Percentiles rank a stretch among this genome's conserved stretches.
phyloP scores from a whole-genome alignment of 495 filamentous ascomycete genomes.

The Daldinia caldariorum region DNA sequence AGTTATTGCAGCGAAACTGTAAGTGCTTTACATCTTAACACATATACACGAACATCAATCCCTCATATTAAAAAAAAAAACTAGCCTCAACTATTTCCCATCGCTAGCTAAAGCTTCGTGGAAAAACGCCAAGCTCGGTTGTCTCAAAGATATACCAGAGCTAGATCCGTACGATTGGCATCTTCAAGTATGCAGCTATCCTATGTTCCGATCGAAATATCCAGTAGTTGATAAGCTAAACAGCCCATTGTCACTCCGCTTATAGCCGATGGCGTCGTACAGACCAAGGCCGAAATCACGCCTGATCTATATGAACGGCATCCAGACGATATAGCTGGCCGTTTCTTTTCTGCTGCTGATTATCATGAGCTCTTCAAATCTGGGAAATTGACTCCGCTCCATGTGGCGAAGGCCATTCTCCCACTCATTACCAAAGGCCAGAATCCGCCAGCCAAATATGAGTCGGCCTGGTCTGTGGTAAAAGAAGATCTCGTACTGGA shows the following conservation, averaged over 20 bases:
- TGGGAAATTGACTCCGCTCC: constrained; percentile 73
- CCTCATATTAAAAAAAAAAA: constrained; percentile 10
- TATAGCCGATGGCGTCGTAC: constrained; percentile 38
- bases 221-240: constrained; percentile 15
- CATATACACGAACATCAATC: neutral
- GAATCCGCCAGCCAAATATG: constrained; percentile 64
- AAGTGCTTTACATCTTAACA: constrained; percentile 9
- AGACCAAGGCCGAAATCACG: constrained; percentile 48
- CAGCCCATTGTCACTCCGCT: constrained; percentile 83
- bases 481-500: constrained; percentile 67
- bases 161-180: constrained; percentile 64
- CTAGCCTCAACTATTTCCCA: constrained; percentile 43
- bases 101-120: constrained; percentile 59
- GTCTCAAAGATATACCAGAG: constrained; percentile 65
- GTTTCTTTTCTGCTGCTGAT: constrained; percentile 76
- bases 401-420: constrained; percentile 75
- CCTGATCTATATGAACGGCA: constrained; percentile 49
- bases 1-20: constrained; percentile 43
- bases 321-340: constrained; percentile 51
- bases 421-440: constrained; percentile 71
- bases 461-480: constrained; percentile 70
- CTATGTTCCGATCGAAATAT: neutral
- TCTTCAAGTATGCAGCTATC: constrained; percentile 30
- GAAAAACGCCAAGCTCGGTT: constrained; percentile 77
- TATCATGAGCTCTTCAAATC: constrained; percentile 78